Percentiles rank a stretch among this genome's conserved stretches.
Conservation (phyloP, 352 stramenopile species). For the Pythium utonaiense region DNA sequence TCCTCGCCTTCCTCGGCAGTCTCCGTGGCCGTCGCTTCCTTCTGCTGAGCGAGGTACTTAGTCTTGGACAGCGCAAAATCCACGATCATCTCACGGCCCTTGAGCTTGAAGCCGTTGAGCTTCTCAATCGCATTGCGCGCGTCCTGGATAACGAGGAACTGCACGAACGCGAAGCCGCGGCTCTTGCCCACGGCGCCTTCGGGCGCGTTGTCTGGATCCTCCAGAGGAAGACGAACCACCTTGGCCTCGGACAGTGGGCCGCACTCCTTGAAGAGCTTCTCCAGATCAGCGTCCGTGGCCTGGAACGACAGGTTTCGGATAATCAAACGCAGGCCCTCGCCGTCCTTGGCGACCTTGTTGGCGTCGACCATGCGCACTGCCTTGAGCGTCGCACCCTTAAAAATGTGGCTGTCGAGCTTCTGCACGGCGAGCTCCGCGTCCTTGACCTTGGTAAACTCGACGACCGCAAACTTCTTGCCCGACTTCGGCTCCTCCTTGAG, state of each 20-base stretch:
- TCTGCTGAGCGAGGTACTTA: constrained; percentile 75
- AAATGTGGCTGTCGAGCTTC: constrained; percentile 83
- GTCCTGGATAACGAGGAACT: constrained; percentile 65
- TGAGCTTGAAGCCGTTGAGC: constrained; percentile 74
- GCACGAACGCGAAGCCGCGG: constrained; percentile 82
- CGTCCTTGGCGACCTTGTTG: constrained; percentile 26
- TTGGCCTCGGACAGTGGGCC: constrained; percentile 65
- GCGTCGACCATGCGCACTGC: constrained; percentile 39
- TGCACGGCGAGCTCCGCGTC: constrained; percentile 49
- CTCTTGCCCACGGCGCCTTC: constrained; percentile 52
- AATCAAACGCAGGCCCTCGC: constrained; percentile 70
- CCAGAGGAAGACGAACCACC: constrained; percentile 73
- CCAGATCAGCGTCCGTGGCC: constrained; percentile 65
- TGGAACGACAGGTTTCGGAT: constrained; percentile 84
- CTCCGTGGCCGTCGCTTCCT: constrained; percentile 33
- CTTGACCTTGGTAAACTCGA: constrained; percentile 55
- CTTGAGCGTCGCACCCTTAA: constrained; percentile 73
- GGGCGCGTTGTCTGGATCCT: constrained; percentile 32
- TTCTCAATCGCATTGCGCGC: constrained; percentile 62
- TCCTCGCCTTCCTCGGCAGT: constrained; percentile 23
- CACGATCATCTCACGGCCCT: constrained; percentile 82
- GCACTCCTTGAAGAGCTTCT: constrained; percentile 64
- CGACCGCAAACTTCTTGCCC: constrained; percentile 55
- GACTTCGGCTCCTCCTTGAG: constrained; percentile 58
- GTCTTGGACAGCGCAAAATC: constrained; percentile 81